Conservation (phyloP, 2,329 filamentous ascomycete species). For the Blastomyces percursus region DNA sequence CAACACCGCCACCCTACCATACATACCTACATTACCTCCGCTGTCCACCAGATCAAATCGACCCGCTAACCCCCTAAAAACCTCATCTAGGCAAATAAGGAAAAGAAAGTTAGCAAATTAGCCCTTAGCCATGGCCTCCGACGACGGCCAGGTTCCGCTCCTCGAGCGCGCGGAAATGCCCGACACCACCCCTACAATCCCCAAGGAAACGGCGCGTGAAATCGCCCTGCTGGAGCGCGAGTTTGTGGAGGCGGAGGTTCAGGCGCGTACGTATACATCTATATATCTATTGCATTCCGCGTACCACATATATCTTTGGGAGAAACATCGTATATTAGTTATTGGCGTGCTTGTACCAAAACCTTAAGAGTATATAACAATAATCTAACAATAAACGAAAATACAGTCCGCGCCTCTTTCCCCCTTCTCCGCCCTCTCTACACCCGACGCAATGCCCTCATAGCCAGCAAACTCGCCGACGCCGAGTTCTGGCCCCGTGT, state of each 20-base stretch:
- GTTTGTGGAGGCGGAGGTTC: conserved; percentile 70
- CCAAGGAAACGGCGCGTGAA: conserved; percentile 44
- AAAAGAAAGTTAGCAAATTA: neutral
- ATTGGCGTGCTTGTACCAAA: too few relatives aligned
- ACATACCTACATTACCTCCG: too few relatives aligned
- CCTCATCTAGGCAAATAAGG: neutral
- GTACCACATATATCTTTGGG: too few relatives aligned
- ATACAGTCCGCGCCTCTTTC: conserved; percentile 61
- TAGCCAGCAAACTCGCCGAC: conserved; percentile 50
- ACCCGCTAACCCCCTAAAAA: too few relatives aligned
- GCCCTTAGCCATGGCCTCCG: conserved; percentile 2
- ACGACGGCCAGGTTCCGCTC: conserved; percentile 22
- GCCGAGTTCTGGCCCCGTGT: conserved; percentile 92
- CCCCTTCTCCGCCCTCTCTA: conserved; percentile 60
- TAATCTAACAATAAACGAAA: neutral
- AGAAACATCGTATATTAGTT: too few relatives aligned
- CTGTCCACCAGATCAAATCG: too few relatives aligned
- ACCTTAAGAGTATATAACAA: too few relatives aligned
- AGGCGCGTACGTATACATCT: conserved; percentile 56
- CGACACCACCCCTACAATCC: conserved; percentile 22
- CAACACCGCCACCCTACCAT: too few relatives aligned
- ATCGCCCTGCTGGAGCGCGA: conserved; percentile 70
- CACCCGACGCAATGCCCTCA: conserved; percentile 59
- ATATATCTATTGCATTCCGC: too few relatives aligned
- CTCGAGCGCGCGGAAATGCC: conserved; percentile 24